A percentile compares a stretch with the other conserved stretches of the same genome.
Evolutionary conservation across 2,329 filamentous ascomycete genomes (phyloP).

Genomic region (Pezicula radicicola): DNA sequence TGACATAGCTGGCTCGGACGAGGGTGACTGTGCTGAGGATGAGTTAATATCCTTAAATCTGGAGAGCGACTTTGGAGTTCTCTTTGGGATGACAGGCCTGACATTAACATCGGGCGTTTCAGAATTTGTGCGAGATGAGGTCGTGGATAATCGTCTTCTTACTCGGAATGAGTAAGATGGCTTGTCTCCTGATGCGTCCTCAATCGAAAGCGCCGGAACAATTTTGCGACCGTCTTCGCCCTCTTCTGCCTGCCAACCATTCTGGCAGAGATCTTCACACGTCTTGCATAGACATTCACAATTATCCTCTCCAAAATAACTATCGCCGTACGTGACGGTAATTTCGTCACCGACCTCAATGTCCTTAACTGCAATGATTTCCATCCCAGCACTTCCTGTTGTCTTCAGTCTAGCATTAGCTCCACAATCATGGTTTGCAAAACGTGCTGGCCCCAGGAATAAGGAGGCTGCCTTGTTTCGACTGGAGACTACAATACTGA

Average conservation of each 20-base stretch:
- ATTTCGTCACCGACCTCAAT: conserved; percentile 92
- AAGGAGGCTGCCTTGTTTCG: conserved; percentile 86
- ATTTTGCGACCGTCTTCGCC: conserved; percentile 27
- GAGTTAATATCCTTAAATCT: conserved; percentile 15
- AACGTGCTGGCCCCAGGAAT: conserved; percentile 92
- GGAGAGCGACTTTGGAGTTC: conserved; percentile 20
- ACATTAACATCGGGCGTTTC: conserved; percentile 48
- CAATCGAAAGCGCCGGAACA: conserved; percentile 25
- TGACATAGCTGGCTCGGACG: conserved; percentile 11
- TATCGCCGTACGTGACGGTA: conserved; percentile 92
- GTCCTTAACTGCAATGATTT: conserved; percentile 78
- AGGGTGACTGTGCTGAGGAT: conserved; percentile 19
- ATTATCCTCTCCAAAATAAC: conserved; percentile 93
- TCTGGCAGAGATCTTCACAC: conserved; percentile 72
- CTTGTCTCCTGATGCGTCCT: conserved; percentile 17
- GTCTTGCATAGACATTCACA: conserved; percentile 90
- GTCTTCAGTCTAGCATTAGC: conserved; percentile 89
- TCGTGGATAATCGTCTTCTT: conserved; percentile 40
- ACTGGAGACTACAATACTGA: conserved; percentile 94
- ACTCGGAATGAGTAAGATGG: conserved; percentile 53
- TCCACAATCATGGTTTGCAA: conserved; percentile 95
- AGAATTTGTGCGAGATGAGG: conserved; percentile 54
- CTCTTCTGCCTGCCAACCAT: conserved; percentile 73
- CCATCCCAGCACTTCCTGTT: conserved; percentile 80
- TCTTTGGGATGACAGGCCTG: conserved; percentile 24